Evolutionary conservation across 2,329 filamentous ascomycete species (phyloP), one percentile per base, ranked within the genome.

Genomic region (Penicillium sp.): DNA sequence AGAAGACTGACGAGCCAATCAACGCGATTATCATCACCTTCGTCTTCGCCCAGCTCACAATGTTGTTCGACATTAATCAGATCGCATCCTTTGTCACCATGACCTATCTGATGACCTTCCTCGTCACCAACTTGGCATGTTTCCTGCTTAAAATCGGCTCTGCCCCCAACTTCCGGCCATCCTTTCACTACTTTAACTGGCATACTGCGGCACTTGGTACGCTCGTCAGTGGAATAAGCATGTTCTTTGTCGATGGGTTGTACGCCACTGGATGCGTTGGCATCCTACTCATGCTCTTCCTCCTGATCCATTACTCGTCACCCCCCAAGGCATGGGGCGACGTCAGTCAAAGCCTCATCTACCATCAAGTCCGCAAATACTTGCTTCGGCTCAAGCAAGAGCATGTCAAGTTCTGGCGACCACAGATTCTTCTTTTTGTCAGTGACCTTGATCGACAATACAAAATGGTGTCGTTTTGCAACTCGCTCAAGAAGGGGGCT

Each of bases 381-480:
- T 71, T 95, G 28, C 73, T 95, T 28, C 82, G 88, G n/a, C 73
- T 95, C 28, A 84, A 82, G 43, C 88, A 88, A 33, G 89, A 95
- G 59, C 89, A 95, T 63, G 90, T 95, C 67, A 95, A 95, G 62
- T 95, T 94, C 65, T 95, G 90, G 89, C 79, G 89, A 44, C 89
- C 89, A 0, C 89, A 94, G 55, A 90, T 95, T 38, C 79, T 95
- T 41, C 76, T 95, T 0, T 80, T 95, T 45, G 82, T 93, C 54
- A 93, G 91, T 62, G 82, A 93, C 59, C 86, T 88, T 4, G 79
- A 89, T n/a, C 79, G 79, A 5, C 87, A 93, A 63, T 89, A 86
- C 45, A 84, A 87, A 37, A 77, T 95, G 36, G 91, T 95, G 2
- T 87, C 90, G 50, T 95, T 95, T 58, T 95, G 89, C 69, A 95